Percentiles rank a stretch among this genome's conserved stretches.
Evolutionary conservation across 2,329 filamentous ascomycete genomes (phyloP).

Genomic region (Ophiostoma piceae): DNA sequence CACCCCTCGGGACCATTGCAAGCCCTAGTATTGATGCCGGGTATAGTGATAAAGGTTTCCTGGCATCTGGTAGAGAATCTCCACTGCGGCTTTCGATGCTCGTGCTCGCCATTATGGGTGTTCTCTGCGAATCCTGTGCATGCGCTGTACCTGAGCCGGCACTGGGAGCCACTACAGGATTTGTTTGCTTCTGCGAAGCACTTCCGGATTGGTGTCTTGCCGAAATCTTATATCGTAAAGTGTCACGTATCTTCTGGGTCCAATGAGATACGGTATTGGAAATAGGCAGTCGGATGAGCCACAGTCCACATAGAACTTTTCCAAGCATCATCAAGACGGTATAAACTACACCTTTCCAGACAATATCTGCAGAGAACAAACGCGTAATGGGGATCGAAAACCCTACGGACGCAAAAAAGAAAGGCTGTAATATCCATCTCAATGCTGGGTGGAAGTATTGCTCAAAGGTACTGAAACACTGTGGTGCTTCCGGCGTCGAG

Average conservation of each 20-base stretch:
- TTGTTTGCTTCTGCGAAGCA: background rate
- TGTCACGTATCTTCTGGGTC: background rate
- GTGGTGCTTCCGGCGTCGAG: background rate
- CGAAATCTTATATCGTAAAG: background rate
- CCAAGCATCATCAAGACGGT: slow-evolving; percentile 61
- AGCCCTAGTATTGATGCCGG: slow-evolving; percentile 61
- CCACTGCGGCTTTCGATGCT: too few species aligned
- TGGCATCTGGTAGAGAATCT: slow-evolving; percentile 28
- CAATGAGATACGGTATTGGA: background rate
- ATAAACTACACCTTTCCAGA: slow-evolving; percentile 73
- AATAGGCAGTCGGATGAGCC: slow-evolving; percentile 33
- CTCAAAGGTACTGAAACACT: slow-evolving; percentile 34
- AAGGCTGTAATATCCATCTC: slow-evolving; percentile 56
- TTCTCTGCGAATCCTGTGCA: background rate
- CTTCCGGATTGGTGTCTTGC: background rate
- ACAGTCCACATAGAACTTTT: slow-evolving; percentile 57
- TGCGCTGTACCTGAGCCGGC: too few species aligned
- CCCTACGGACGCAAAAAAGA: slow-evolving; percentile 72
- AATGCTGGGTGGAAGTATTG: slow-evolving; percentile 39
- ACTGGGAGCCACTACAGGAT: background rate
- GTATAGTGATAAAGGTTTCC: slow-evolving; percentile 57
- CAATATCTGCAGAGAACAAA: slow-evolving; percentile 58
- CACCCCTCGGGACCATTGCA: slow-evolving; percentile 69
- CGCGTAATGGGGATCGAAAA: slow-evolving; percentile 70
- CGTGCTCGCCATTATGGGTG: background rate